Evolutionary conservation across 2,329 filamentous ascomycete species (phyloP), one percentile per base, ranked within the genome.

Genomic region (Didymella pomorum): DNA sequence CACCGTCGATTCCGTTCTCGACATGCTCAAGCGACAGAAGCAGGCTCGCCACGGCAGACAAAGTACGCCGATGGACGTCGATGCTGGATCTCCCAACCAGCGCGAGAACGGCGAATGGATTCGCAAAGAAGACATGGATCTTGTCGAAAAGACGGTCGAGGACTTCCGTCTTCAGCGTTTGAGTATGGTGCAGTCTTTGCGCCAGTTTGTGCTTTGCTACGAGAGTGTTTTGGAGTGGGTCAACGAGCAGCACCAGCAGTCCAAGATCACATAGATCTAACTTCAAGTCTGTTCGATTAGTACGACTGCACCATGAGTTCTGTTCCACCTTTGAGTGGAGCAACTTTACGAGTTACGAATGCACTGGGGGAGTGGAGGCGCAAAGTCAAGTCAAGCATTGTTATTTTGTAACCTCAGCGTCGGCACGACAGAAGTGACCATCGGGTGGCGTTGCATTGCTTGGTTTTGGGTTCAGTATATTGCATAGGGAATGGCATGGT

Each of bases 191-290:
- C 95, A 98, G 78, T 97, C 90, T 70, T 80, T 98, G 57, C 84
- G 92, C 60, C 95, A 99, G 76, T 98, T 90, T 79, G 94, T 97
- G 48, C 86, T 99, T 31, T 99, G 95, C 77, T 99, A 99, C 76
- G 95, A 99, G 80, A 96, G 91, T 39, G 84, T 98, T 7, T 80
- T 96, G 53, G 94, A 98, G 78, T 99, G 94, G 93, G 78, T 95
- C 26, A 81, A 83, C 11, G 77, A 80, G 67, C 79, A 82, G 33
- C 56, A 58, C n/a, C 28, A 51, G 12, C 56, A 51, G 33, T 31
- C 50, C 14, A 58, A 58, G 29, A 20, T 26, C 10, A 29, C 45
- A 4, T 58, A 53, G 43, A 20, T 41, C 37, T 23, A 2, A 33
- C 21, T 2, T 39, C 18, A 18, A 12, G 12, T 18, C 18, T 55